Percentiles rank a stretch among this genome's conserved stretches.
These are phyloP conservation scores for Theileria parva DNA, from an alignment of 169 alveolate genomes.

Conservation along the genomic window DNA sequence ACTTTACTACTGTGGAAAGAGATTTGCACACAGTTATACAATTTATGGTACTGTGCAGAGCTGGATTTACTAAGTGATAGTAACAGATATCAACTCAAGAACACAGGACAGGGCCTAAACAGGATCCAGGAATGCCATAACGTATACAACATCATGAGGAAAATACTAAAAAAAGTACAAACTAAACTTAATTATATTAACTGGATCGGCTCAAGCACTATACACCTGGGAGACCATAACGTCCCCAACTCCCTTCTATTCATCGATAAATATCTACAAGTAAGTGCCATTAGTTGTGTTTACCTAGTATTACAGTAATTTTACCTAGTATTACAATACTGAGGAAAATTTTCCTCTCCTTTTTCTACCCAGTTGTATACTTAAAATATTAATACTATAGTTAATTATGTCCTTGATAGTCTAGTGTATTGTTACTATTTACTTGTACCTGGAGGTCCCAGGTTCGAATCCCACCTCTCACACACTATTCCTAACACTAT, in stretches of 20 bases:
- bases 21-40: slow-evolving; percentile 85
- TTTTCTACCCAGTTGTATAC: too few relatives aligned
- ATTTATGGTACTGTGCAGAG: slow-evolving; percentile 89
- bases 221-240: slow-evolving; percentile 90
- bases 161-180: slow-evolving; percentile 82
- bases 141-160: slow-evolving; percentile 77
- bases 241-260: slow-evolving; percentile 92
- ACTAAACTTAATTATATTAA: slow-evolving; percentile 68
- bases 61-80: slow-evolving; percentile 83
- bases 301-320: background rate
- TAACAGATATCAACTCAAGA: slow-evolving; percentile 81
- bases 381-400: too few relatives aligned
- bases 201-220: slow-evolving; percentile 91
- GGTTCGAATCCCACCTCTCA: too few relatives aligned
- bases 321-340: background rate
- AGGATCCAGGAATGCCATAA: slow-evolving; percentile 78
- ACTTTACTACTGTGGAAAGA: slow-evolving; percentile 90
- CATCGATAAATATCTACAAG: slow-evolving; percentile 89
- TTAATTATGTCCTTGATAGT: too few relatives aligned
- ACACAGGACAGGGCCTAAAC: slow-evolving; percentile 90
- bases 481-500: too few relatives aligned
- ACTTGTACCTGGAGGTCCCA: too few relatives aligned
- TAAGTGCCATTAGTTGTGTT: background rate
- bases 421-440: too few relatives aligned
- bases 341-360: too few relatives aligned